phyloP scores from a whole-genome alignment of 75 land plant genomes.

The Picea glauca region DNA sequence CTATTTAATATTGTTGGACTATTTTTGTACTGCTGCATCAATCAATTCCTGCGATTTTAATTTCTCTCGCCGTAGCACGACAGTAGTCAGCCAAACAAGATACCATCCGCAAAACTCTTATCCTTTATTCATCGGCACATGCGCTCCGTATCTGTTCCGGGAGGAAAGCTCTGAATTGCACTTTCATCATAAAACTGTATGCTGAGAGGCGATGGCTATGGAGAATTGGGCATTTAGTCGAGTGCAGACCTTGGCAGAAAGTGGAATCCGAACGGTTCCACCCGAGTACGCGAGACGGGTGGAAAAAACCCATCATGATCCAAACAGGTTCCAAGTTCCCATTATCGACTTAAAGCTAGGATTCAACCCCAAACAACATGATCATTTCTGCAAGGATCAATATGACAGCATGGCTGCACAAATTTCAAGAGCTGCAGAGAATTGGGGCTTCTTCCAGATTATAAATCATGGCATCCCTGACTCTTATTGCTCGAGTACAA shows the following conservation, averaged over 20 bases:
- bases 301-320: background rate
- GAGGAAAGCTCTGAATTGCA: no score
- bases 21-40: no score
- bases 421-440: background rate
- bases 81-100: no score
- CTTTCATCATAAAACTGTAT: no score
- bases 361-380: background rate
- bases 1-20: no score
- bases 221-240: background rate
- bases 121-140: no score
- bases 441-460: conserved; percentile 10
- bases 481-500: conserved; percentile 19
- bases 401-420: background rate
- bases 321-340: background rate
- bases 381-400: background rate
- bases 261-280: conserved; percentile 1
- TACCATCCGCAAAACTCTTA: no score
- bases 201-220: background rate
- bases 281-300: background rate
- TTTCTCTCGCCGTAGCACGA: no score
- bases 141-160: no score
- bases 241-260: conserved; percentile 1
- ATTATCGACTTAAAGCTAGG: background rate
- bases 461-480: conserved; percentile 34
- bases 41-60: no score